Base-by-base conservation (phyloP, 2,329 filamentous ascomycete genomes). In the Calycina marina region DNA sequence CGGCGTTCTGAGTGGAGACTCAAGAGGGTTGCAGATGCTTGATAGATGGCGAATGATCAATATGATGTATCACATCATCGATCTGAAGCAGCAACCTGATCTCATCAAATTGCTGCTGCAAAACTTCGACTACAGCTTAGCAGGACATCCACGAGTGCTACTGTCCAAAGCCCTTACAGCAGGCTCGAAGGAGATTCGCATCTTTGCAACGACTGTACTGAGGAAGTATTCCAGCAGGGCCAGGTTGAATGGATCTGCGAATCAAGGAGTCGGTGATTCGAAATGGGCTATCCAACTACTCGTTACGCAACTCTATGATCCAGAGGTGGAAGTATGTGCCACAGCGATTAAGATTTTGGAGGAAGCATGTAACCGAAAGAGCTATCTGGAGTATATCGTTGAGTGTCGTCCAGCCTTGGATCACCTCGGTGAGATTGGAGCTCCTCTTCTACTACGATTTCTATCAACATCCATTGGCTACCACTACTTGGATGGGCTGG, bases 21-120 rank as follows among this genome's bases (percentile, higher is more conserved):
- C 69, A 0, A 82, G 78, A 45, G 90, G 90, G 1, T 65, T 96
- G 14, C 74, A 79, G 39, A 88, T 98, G 59, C 71, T 98, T 50
- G 88, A 96, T 53, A 68, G 84, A 46, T 96, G 90, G 88, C 83
- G 85, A 46, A 92, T 98, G 67, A 86, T 94, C 59, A 96, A 96
- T 56, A 98, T 98, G 84, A 92, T 96, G 66, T 98, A 98, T 53
- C 90, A 96, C 56, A 93, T 98, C 39, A 71, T 94, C 36, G 88
- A 96, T 50, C 65, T 93, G 27, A 84, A 81, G 46, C 80, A 90
- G 54, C 78, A 90, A 2, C 84, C 88, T 28, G 90, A 98, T 53
- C 63, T 98, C 37, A 84, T 96, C 52, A 84, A 86, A 51, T 67
- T 88, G 6, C 67, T 98, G 18, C 66, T 98, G 6, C 77, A 80